Base-by-base conservation (phyloP, 1,139 yeast species). In the Suhomyces terraborum region DNA sequence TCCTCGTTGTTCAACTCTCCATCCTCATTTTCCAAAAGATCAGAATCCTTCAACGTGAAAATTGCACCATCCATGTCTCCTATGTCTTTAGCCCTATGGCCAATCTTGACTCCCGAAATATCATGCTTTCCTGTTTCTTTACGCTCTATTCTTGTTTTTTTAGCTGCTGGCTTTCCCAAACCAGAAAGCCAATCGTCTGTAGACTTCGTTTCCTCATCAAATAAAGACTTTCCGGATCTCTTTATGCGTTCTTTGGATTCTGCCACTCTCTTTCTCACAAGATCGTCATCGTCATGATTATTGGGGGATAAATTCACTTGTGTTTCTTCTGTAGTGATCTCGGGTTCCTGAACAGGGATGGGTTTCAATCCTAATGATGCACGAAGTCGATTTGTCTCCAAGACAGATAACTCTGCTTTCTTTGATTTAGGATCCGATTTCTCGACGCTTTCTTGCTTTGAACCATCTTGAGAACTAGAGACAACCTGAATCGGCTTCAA, bases 21-120 rank as follows among this genome's bases (percentile, higher is more conserved):
- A 16, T 70, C 75, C 24, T 67, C 75, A 2, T 75, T 81, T 27
- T 73, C 81, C 19, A 78, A 51, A 2, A 86, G 62, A 6, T 68
- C 67, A 1, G 67, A 58, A 47, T 88, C 96, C 42, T 82, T 77
- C 34, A 88, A 64, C 0, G 93, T 86, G 40, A 88, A 64, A 2
- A 86, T 68, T 0, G 79, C 77, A 16, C 77, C 79, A n/a, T 67
- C 67, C n/a, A 71, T 45, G 6, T 53, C 58, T 2, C 56, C 55
- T n/a, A 80, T 53, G 17, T 76, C 80, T 6, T 57, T 54, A 4
- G 65, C 40, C 30, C 60, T 63, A 24, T 46, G 86, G 0, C 70
- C 73, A 8, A 82, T 74, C 31, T 62, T 67, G 4, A 77, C 43
- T 1, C 77, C 77, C 4, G 56, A 53, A 14, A 67, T 46, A 36